These are phyloP conservation scores for Bipolaris oryzae DNA, from an alignment of 2,329 filamentous ascomycete species.

Conservation along the genomic window DNA sequence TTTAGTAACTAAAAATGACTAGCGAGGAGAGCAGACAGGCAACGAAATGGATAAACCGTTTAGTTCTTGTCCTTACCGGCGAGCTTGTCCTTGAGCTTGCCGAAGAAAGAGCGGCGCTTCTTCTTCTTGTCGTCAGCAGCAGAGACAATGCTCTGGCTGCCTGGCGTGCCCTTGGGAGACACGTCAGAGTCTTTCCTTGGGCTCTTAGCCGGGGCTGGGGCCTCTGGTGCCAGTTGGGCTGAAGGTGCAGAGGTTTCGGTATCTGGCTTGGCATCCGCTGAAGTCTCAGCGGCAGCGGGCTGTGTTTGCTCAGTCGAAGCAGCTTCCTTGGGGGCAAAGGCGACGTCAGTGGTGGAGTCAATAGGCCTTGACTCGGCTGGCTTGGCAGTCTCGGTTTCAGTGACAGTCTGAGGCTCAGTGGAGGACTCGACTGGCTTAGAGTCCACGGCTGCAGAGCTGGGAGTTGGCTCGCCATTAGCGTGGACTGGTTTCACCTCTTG, in stretches of 20 bases:
- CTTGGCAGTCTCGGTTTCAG: conserved; percentile 40
- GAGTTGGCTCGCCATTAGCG: conserved; percentile 46
- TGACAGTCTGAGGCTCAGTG: conserved; percentile 47
- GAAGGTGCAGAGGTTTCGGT: conserved; percentile 23
- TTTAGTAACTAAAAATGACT: conserved; percentile 5
- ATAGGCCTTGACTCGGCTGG: conserved; percentile 32
- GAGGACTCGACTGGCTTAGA: conserved; percentile 39
- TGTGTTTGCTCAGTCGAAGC: conserved; percentile 47
- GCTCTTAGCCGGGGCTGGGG: conserved; percentile 42
- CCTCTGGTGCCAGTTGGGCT: conserved; percentile 29
- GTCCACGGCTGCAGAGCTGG: conserved; percentile 22
- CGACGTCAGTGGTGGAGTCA: conserved; percentile 47
- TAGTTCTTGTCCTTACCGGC: conserved; percentile 39
- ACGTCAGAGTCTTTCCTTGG: conserved; percentile 33
- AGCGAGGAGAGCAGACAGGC: conserved; percentile 20
- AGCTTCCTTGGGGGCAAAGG: conserved; percentile 51
- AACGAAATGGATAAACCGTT: conserved; percentile 11
- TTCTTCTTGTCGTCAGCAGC: conserved; percentile 51
- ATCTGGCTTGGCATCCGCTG: conserved; percentile 42
- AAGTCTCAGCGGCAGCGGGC: conserved; percentile 51
- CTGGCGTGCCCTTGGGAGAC: conserved; percentile 48
- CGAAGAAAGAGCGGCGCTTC: conserved; percentile 55
- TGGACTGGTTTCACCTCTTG: conserved; percentile 8
- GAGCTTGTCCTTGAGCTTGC: conserved; percentile 58
- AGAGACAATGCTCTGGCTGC: conserved; percentile 43